Base-by-base conservation (phyloP, 1,139 yeast species). In the Zygosaccharomyces sapae region DNA sequence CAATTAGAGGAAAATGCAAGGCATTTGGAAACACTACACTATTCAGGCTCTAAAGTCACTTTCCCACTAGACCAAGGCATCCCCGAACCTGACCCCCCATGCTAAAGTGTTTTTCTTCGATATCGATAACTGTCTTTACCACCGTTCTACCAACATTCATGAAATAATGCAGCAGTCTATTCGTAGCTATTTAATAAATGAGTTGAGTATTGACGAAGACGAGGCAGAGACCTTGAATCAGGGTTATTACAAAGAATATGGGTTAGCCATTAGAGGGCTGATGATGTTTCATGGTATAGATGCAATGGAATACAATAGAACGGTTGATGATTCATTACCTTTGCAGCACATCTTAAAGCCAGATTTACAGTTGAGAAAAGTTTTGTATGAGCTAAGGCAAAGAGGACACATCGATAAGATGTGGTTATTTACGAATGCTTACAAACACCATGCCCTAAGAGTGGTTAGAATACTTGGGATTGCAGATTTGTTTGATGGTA, bases 371-470 rank as follows among this genome's bases (percentile, higher is more conserved):
- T 69, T 84, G 50, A 71, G 92, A 49, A 67, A 73, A 16, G 67
- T 78, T 73, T 67, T 85, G 40, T 49, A 74, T 4, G 58, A 68
- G 3, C 58, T 84, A 53, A 79, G 72, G 54, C 55, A 69, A 8
- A 50, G 67, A 13, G 75, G 75, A 2, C 76, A 76, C 50, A 74
- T 80, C 43, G 75, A 75, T 53, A 74, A 80, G 56, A 62, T 82
- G 50, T 92, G 98, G 98, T 74, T 92, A 41, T 84, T 89, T 59
- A 92, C 98, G 12, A 92, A 92, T 63, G 98, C 98, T 1, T 92
- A 90, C 70, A 82, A 84, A 64, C 87, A 79, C 60, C 97, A 92
- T 65, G 97, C 94, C 0, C 62, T 81, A 47, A 73, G 92, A 47
- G 95, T 86, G 13, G 75, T 89, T 18, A 75, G 82, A 36, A 73